These are phyloP conservation scores for Penicillium sp. DNA, from an alignment of 2,329 filamentous ascomycete species.

Conservation along the genomic window DNA sequence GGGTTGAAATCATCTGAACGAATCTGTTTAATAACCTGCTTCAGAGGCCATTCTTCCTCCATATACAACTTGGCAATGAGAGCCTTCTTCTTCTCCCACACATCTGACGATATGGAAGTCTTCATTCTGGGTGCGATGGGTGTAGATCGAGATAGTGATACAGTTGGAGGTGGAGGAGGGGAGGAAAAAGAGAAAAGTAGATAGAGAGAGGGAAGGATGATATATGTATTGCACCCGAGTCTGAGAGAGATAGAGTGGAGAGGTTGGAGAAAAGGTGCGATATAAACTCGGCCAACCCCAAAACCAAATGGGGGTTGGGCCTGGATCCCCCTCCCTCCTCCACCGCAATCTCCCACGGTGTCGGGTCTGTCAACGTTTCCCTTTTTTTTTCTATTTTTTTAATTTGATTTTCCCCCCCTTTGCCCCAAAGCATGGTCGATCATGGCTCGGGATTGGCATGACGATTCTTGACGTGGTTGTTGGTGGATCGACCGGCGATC, in stretches of 20 bases:
- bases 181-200: neutral
- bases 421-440: conserved; percentile 21
- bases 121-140: conserved; percentile 37
- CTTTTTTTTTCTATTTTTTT: neutral
- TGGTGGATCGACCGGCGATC: conserved; percentile 19
- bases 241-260: neutral
- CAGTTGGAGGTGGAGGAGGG: neutral
- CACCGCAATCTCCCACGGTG: conserved; percentile 17
- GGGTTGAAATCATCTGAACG: conserved; percentile 48
- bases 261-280: conserved; percentile 17
- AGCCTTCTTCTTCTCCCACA: conserved; percentile 50
- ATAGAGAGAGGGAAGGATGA: neutral
- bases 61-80: conserved; percentile 48
- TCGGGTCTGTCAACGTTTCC: conserved; percentile 17
- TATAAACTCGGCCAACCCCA: conserved; percentile 8
- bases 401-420: neutral
- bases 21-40: conserved; percentile 51
- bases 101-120: conserved; percentile 47
- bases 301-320: conserved; percentile 2
- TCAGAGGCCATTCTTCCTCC: conserved; percentile 51
- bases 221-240: conserved; percentile 1
- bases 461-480: conserved; percentile 21
- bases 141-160: neutral
- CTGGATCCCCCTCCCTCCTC: conserved; percentile 11
- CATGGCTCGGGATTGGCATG: conserved; percentile 21